Evolutionary conservation across 225 moss, liverwort and hornwort species (phyloP).

Genomic region (Physcomitrellopsis africana): DNA sequence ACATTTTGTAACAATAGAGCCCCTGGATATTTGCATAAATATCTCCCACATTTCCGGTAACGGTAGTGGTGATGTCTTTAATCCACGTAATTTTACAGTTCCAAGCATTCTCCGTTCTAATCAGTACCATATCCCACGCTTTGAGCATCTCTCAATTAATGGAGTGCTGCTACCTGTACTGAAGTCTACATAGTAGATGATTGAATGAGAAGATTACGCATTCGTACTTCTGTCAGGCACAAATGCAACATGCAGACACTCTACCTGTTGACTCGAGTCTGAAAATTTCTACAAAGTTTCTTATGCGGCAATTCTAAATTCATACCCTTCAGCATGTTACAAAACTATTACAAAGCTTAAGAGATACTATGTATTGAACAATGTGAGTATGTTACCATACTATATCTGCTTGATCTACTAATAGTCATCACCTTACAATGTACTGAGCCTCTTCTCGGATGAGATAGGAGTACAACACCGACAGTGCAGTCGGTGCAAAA

Average conservation of each 20-base stretch:
- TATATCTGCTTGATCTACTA: neutral
- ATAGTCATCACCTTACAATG: conserved; percentile 35
- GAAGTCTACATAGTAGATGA: conserved; percentile 15
- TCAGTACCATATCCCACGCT: neutral
- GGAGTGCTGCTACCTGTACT: conserved; percentile 4
- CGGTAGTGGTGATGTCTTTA: neutral
- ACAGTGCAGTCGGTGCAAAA: conserved; percentile 36
- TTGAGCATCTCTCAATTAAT: conserved; percentile 10
- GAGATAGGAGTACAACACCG: conserved; percentile 58
- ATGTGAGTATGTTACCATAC: too few relatives aligned
- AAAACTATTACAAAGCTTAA: too few relatives aligned
- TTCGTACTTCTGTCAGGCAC: conserved; percentile 21
- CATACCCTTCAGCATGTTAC: neutral
- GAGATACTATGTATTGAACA: too few relatives aligned
- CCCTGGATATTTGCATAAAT: neutral
- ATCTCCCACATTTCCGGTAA: neutral
- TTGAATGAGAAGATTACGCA: conserved; percentile 15
- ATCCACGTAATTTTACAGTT: conserved; percentile 11
- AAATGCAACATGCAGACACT: conserved; percentile 24
- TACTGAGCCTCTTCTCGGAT: conserved; percentile 64
- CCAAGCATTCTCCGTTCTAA: conserved; percentile 17
- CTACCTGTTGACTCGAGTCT: conserved; percentile 13
- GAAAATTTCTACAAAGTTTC: neutral
- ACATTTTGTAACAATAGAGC: conserved; percentile 28
- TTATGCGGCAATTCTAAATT: conserved; percentile 2